Base-by-base conservation (phyloP, 495 filamentous ascomycete species). In the Aspergillus leporis region DNA sequence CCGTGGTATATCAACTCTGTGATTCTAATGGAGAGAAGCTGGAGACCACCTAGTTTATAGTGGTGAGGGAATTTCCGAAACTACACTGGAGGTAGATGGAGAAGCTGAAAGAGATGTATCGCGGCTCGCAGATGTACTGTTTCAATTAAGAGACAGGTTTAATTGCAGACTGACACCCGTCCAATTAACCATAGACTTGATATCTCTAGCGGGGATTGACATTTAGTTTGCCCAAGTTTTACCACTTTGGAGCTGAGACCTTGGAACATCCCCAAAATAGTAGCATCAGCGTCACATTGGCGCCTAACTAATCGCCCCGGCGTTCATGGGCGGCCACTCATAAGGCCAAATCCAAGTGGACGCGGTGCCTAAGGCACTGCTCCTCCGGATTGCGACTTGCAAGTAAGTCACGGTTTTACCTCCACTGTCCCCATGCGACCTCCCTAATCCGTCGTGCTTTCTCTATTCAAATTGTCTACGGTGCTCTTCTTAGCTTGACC, bases 261-360 rank as follows among this genome's bases (percentile, higher is more conserved):
- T 45, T 45, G 2, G 3, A 2, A 45, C 41, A 31, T 1, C 31
- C 52, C 38, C 5, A 53, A 61, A 61, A 56, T 61, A 61, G 59
- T 34, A 61, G 48, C 41, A 49, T 58, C 48, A 47, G 43, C 12
- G 43, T 47, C 43, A 22, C 18, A 23, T 23, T 47, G 12, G 38
- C 14, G 38, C 38, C 14, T 41, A 41, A 16, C 38, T 41, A 41
- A n/a, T 16, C 16, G 38, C 38, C 38, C 38, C 38, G 38, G 38
- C 38, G 43, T 47, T 47, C 21, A 23, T 47, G 43, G 10, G 19
- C 19, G 43, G 21, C 43, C 43, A 47, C 18, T 47, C 43, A 23
- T 47, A 5, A 4, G 43, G 43, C 43, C 4, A 22, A 5, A n/a
- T 9, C 18, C 4, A 3, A 3, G 43, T 23, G 43, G 21, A 21